Evolutionary conservation across 2,329 filamentous ascomycete species (phyloP), one percentile per base, ranked within the genome.

Genomic region (Aspergillus sp.): DNA sequence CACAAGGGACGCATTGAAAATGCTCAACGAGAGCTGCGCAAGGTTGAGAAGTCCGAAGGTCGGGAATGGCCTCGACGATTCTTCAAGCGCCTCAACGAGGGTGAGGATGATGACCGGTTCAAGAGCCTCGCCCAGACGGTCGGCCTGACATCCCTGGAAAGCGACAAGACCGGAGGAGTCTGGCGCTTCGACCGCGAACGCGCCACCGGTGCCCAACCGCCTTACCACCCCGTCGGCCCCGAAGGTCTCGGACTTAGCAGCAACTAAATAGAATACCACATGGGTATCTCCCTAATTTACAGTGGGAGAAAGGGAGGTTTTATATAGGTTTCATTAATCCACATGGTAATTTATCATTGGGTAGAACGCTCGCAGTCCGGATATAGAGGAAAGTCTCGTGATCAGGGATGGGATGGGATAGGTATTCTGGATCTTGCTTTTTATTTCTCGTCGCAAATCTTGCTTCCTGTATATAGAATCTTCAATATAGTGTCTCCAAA

Each of bases 1-100:
- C 91, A 96, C 73, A 98, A 98, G 82, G 85, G 85, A 58, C 91
- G 91, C 76, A 96, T 98, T 64, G 95, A 98, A 77, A 91, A 92
- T 67, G 87, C 88, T 39, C 94, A 98, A 81, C 87, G 92, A 14
- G 91, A 85, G 75, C 82, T 87, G 78, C 87, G 93, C 64, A 85
- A 85, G 73, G 82, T 86, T 70, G 93, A 97, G 75, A 86, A 86
- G 69, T 82, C 84, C n/a, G 90, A 92, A 67, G 87, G 87, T 20
- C 84, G 84, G 49, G 81, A 85, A 46, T 99, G 95, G 94, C 85
- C 92, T 70, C 84, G 92, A 50, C 84, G 89, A 56, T 98, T 95
- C 80, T 99, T 98, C 78, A 85, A 69, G 49, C 71, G 73, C 20
- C 62, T 75, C 26, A 69, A 77, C 9, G 69, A 74, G 22, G 45